phyloP scores from a whole-genome alignment of 129 eudicot genomes.

The Flaveria bidentis region DNA sequence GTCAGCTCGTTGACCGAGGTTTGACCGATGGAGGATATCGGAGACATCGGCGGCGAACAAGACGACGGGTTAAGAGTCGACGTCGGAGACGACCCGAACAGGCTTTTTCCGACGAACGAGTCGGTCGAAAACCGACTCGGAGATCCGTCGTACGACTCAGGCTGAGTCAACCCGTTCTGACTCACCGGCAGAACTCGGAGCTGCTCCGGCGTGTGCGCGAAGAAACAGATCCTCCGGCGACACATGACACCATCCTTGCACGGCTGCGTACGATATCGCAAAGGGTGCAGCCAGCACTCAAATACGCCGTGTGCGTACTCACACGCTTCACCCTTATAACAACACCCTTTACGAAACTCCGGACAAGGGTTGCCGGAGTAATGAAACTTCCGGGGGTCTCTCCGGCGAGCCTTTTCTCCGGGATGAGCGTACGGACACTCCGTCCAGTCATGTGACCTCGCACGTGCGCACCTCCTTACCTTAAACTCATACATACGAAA shows the following conservation, averaged over 20 bases:
- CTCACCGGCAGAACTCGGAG: conserved; percentile 54
- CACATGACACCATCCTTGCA: conserved; percentile 87
- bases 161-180: neutral
- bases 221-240: conserved; percentile 79
- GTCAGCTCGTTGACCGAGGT: conserved; percentile 52
- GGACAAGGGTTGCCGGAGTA: conserved; percentile 88
- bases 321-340: conserved; percentile 73
- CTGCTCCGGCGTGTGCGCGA: conserved; percentile 90
- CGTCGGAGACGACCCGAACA: conserved; percentile 41
- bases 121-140: conserved; percentile 41
- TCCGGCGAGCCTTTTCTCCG: conserved; percentile 92
- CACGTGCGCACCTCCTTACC: conserved; percentile 73
- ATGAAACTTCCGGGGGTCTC: conserved; percentile 75
- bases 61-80: conserved; percentile 44
- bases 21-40: conserved; percentile 33
- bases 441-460: conserved; percentile 97
- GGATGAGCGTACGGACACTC: conserved; percentile 98
- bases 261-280: conserved; percentile 92
- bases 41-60: conserved; percentile 61
- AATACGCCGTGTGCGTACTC: conserved; percentile 97
- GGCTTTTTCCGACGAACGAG: conserved; percentile 22
- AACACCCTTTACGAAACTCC: conserved; percentile 72
- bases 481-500: conserved; percentile 90
- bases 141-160: conserved; percentile 51
- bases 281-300: conserved; percentile 95